Evolutionary conservation across 768 basidiomycete species (phyloP).

Genomic region (Obba rivulosa): DNA sequence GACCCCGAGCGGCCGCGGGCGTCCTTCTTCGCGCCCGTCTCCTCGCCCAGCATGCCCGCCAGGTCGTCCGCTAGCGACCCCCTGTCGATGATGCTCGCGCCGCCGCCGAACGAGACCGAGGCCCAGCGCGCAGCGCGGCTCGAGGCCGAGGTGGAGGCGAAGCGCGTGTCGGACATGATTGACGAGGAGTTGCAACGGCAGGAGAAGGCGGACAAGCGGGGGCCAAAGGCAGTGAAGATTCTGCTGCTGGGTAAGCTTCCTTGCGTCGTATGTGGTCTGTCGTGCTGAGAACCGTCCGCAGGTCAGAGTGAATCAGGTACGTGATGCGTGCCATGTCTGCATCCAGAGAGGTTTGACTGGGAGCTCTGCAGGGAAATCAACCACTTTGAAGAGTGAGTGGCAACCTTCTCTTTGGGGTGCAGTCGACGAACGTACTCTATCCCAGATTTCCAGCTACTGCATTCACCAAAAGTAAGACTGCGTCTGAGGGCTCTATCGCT

Average conservation of each 20-base stretch:
- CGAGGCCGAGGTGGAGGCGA: slow-evolving; percentile 49
- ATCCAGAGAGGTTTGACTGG: not conserved
- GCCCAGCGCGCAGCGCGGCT: slow-evolving; percentile 40
- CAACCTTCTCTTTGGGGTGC: not conserved
- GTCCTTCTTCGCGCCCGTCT: not conserved
- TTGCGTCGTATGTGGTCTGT: not conserved
- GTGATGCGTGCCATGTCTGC: not conserved
- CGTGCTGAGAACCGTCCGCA: slow-evolving; percentile 5
- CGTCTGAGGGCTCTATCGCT: not conserved
- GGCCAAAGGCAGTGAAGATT: slow-evolving; percentile 28
- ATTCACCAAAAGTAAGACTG: slow-evolving; percentile 36
- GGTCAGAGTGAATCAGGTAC: slow-evolving; percentile 30
- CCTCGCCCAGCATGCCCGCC: not conserved
- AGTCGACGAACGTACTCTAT: not conserved
- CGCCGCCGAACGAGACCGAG: slow-evolving; percentile 52
- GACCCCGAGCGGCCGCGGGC: not conserved
- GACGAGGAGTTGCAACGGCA: slow-evolving; percentile 33
- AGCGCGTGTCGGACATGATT: slow-evolving; percentile 46
- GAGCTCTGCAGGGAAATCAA: slow-evolving; percentile 27
- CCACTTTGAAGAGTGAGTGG: slow-evolving; percentile 32
- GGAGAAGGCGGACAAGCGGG: slow-evolving; percentile 20
- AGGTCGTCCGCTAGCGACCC: slow-evolving; percentile 39
- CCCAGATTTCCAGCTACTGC: slow-evolving; percentile 70
- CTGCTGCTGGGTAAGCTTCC: slow-evolving; percentile 28
- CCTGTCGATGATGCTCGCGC: slow-evolving; percentile 44